A percentile compares a stretch with the other conserved stretches of the same genome.
These are phyloP conservation scores for Trichoderma oligosporum DNA, from an alignment of 2,329 filamentous ascomycete genomes.

Conservation along the genomic window DNA sequence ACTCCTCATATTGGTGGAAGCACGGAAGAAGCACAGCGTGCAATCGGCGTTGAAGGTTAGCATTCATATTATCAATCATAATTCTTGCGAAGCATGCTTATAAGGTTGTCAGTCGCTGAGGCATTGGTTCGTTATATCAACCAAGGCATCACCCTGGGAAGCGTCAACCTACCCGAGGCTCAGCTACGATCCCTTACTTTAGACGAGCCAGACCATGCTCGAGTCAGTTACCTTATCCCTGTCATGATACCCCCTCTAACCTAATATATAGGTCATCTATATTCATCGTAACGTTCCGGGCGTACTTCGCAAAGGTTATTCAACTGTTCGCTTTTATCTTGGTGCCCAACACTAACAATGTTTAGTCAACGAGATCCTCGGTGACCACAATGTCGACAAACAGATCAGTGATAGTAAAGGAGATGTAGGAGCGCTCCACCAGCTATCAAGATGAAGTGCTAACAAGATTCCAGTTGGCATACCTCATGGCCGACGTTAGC, in stretches of 20 bases:
- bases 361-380: constrained; percentile 86
- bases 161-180: constrained; percentile 96
- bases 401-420: constrained; percentile 95
- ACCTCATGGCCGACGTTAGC: constrained; percentile 97
- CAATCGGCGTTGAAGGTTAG: constrained; percentile 81
- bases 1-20: constrained; percentile 97
- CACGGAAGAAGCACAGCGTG: constrained; percentile 94
- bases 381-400: constrained; percentile 97
- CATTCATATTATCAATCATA: neutral
- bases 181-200: constrained; percentile 83
- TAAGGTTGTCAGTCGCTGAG: constrained; percentile 59
- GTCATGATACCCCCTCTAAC: constrained; percentile 21
- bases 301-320: constrained; percentile 74
- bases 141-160: constrained; percentile 83
- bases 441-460: constrained; percentile 5
- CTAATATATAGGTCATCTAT: constrained; percentile 65
- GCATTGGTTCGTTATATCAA: constrained; percentile 93
- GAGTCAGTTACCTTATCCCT: constrained; percentile 47
- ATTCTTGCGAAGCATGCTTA: neutral
- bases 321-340: neutral
- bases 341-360: neutral
- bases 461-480: constrained; percentile 60
- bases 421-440: constrained; percentile 52
- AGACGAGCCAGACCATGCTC: constrained; percentile 83
- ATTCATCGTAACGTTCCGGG: constrained; percentile 96